These are phyloP conservation scores for Lactifluus piperatus DNA, from an alignment of 768 basidiomycete genomes.

Conservation along the genomic window DNA sequence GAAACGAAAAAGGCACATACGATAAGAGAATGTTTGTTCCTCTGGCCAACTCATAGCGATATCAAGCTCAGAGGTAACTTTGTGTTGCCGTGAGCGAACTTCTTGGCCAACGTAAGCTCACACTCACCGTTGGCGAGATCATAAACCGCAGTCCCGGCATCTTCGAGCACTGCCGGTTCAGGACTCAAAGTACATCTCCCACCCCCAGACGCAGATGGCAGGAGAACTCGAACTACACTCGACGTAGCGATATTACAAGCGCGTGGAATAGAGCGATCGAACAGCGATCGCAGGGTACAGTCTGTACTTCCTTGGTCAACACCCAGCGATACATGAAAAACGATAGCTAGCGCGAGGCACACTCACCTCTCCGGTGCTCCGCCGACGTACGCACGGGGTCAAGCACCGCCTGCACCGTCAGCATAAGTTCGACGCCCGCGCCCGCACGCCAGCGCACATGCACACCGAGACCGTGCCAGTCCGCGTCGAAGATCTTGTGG, in stretches of 20 bases:
- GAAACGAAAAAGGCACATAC: slow-evolving; percentile 28
- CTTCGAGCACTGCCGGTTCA: slow-evolving; percentile 34
- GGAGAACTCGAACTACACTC: slow-evolving; percentile 43
- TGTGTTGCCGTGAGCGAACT: slow-evolving; percentile 13
- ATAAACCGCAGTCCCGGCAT: slow-evolving; percentile 35
- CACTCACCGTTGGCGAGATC: slow-evolving; percentile 40
- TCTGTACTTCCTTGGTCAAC: slow-evolving; percentile 34
- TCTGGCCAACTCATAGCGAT: slow-evolving; percentile 48
- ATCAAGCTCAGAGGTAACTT: slow-evolving; percentile 36
- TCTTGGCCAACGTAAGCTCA: neutral
- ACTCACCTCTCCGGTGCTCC: slow-evolving; percentile 48
- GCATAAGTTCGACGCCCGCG: slow-evolving; percentile 49
- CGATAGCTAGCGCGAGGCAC: neutral
- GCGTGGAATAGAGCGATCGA: slow-evolving; percentile 53
- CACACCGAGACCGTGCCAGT: slow-evolving; percentile 85
- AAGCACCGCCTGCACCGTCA: slow-evolving; percentile 68
- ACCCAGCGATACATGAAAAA: slow-evolving; percentile 6
- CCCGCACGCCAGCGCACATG: slow-evolving; percentile 55
- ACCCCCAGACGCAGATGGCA: slow-evolving; percentile 26
- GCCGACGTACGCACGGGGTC: slow-evolving; percentile 58
- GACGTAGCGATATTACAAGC: slow-evolving; percentile 62
- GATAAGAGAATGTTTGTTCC: slow-evolving; percentile 44
- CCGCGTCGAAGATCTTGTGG: slow-evolving; percentile 78
- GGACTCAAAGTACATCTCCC: slow-evolving; percentile 41
- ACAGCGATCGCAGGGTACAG: slow-evolving; percentile 64